Conservation (phyloP, 441 rosid genomes). For the Brassica hybrid region DNA sequence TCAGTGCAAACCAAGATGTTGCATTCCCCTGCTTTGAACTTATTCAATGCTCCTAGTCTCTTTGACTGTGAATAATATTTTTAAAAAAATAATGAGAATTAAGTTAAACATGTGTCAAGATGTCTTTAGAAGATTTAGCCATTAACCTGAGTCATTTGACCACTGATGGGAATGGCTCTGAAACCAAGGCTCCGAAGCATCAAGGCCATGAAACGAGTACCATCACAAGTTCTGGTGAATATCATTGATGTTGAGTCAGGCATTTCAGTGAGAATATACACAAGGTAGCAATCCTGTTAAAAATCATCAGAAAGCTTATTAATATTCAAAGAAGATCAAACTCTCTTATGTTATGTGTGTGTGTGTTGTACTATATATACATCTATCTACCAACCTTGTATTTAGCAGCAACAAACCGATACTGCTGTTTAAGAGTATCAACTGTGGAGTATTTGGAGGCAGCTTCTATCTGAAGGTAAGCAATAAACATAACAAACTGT, state of each 20-base stretch:
- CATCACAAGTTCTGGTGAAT: conserved; percentile 93
- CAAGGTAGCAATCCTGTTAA: conserved; percentile 92
- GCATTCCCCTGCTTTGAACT: conserved; percentile 96
- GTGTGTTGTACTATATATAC: conserved; percentile 4
- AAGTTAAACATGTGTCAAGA: background rate
- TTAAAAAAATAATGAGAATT: conserved; percentile 29
- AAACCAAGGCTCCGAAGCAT: conserved; percentile 89
- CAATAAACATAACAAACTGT: conserved; percentile 15
- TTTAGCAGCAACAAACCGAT: conserved; percentile 76
- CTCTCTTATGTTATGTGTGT: background rate
- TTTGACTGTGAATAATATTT: conserved; percentile 60
- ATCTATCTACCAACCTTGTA: conserved; percentile 52
- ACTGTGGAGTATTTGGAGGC: conserved; percentile 92
- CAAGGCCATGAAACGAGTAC: conserved; percentile 75
- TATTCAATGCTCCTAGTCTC: conserved; percentile 93
- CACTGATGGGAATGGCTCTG: conserved; percentile 95
- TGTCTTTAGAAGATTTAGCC: background rate
- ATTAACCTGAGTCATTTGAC: conserved; percentile 93
- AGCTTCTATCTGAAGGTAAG: conserved; percentile 76
- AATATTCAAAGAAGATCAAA: background rate
- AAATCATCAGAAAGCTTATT: conserved; percentile 4
- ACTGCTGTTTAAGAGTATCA: conserved; percentile 89
- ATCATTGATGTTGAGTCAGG: conserved; percentile 86
- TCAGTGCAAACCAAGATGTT: conserved; percentile 93
- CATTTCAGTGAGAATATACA: conserved; percentile 80